Base-by-base conservation (phyloP, 257 asterid species). In the Solanum ahanhuiri region DNA sequence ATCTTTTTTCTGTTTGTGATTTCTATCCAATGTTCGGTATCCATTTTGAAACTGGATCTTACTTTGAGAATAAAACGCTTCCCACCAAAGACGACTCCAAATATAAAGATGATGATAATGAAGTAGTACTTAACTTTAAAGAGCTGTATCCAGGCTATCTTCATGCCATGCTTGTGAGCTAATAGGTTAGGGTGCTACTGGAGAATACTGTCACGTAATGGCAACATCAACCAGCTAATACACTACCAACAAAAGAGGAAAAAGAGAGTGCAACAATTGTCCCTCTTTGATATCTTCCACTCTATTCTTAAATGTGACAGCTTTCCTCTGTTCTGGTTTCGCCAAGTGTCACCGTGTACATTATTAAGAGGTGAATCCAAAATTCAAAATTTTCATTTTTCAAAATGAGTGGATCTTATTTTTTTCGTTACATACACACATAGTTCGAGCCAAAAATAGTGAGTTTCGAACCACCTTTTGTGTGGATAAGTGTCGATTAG, bases 211-310 rank as follows among this genome's bases (percentile, higher is more conserved):
- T 81, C 84, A 48, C 69, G 43, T 48, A 81, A 48, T 81, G 84
- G 84, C 84, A 81, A 81, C 84, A 48, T 81, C 84, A 81, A 81
- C 84, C 84, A 81, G 84, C 84, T 81, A 48, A 30, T 48, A 48
- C 43, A 25, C 84, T 18, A 81, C 84, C 41, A 45, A 43, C 63
- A 79, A 45, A 37, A 28, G 37, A 81, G 25, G 12, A 81, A 81
- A 48, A 17, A 15, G 39, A 79, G 69, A 28, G 66, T 45, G 83
- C 12, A 48, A 48, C 84, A 81, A 2, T 20, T 48, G 28, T 8
- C 10, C 41, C 17, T 14, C 37, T 4, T 45, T 79, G 18, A 45
- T 28, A 48, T 48, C 3, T 48, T 81, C 6, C 9, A 45, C 66
- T 17, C 18, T 41, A 43, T 28, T 30, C 66, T 45, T 43, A 28